Evolutionary conservation across 2,329 filamentous ascomycete species (phyloP).

Genomic region (Neospermospora avenae): DNA sequence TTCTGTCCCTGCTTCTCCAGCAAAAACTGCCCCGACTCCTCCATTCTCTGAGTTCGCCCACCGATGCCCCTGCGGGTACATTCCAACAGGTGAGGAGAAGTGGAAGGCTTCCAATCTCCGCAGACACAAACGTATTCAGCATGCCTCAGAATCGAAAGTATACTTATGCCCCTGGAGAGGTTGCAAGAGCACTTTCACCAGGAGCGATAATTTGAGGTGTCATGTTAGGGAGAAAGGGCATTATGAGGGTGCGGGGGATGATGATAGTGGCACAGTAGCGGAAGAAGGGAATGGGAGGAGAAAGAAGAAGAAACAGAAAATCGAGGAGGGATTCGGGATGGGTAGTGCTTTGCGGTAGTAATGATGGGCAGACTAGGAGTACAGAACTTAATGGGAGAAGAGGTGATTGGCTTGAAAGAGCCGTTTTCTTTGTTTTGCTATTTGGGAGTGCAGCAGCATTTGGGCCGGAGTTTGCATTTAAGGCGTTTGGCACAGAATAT

Average conservation of each 20-base stretch:
- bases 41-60: not conserved
- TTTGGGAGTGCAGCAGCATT: not conserved
- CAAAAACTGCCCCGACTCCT: not conserved
- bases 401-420: not conserved
- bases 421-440: not conserved
- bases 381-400: not conserved
- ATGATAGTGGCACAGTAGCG: not conserved
- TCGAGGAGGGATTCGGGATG: not conserved
- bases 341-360: not conserved
- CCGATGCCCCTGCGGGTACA: slow-evolving; percentile 20
- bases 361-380: not conserved
- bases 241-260: slow-evolving; percentile 4
- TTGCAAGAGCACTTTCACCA: slow-evolving; percentile 25
- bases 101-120: slow-evolving; percentile 31
- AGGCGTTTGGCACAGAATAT: not conserved
- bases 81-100: slow-evolving; percentile 25
- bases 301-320: not conserved
- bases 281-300: not conserved
- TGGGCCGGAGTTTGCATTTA: not conserved
- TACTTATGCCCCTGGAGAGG: slow-evolving; percentile 21
- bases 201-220: slow-evolving; percentile 29
- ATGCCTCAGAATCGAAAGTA: slow-evolving; percentile 15
- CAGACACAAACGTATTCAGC: slow-evolving; percentile 27
- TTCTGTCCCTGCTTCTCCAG: not conserved
- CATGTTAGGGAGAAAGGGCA: slow-evolving; percentile 27